Percentiles rank a stretch among this genome's conserved stretches.
Evolutionary conservation across 208 protist genomes (phyloP).

Genomic region (Crithidia fasciculata): DNA sequence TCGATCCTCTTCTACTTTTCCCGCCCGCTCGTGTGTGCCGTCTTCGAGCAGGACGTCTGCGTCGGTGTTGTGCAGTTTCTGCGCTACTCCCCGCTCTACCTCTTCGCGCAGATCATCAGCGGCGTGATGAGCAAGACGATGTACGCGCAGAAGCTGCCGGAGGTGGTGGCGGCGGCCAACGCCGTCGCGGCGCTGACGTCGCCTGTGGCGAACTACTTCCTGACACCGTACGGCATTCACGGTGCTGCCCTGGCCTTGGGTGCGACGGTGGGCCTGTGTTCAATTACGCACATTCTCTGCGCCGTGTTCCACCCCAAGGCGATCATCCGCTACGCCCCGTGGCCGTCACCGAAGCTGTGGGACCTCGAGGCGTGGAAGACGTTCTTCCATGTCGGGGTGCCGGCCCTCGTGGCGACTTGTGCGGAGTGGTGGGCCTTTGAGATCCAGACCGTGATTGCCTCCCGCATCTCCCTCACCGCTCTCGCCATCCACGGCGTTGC

Average conservation of each 20-base stretch:
- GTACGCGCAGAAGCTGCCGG: slow-evolving; percentile 61
- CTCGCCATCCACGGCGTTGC: slow-evolving; percentile 60
- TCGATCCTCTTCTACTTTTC: slow-evolving; percentile 56
- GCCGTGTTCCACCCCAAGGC: slow-evolving; percentile 58
- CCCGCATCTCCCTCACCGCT: slow-evolving; percentile 42
- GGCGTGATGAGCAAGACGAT: slow-evolving; percentile 69
- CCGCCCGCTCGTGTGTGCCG: slow-evolving; percentile 37
- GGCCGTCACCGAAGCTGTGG: slow-evolving; percentile 61
- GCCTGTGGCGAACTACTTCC: slow-evolving; percentile 60
- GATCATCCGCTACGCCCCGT: slow-evolving; percentile 51
- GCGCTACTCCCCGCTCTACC: slow-evolving; percentile 52
- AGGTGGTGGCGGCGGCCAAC: slow-evolving; percentile 58
- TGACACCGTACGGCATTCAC: slow-evolving; percentile 60
- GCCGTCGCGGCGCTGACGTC: slow-evolving; percentile 49
- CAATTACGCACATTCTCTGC: slow-evolving; percentile 44
- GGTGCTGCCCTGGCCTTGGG: slow-evolving; percentile 52
- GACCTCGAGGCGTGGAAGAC: slow-evolving; percentile 42
- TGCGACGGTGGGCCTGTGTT: slow-evolving; percentile 42
- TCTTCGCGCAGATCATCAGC: slow-evolving; percentile 62
- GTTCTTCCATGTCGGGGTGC: slow-evolving; percentile 63
- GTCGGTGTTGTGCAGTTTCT: slow-evolving; percentile 56
- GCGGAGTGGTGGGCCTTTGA: slow-evolving; percentile 86
- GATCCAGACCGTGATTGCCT: slow-evolving; percentile 61
- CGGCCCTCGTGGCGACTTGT: slow-evolving; percentile 61
- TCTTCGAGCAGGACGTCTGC: slow-evolving; percentile 55